Conservation (phyloP, 2,329 filamentous ascomycete species). For the Chaetoscypha palmicola region DNA sequence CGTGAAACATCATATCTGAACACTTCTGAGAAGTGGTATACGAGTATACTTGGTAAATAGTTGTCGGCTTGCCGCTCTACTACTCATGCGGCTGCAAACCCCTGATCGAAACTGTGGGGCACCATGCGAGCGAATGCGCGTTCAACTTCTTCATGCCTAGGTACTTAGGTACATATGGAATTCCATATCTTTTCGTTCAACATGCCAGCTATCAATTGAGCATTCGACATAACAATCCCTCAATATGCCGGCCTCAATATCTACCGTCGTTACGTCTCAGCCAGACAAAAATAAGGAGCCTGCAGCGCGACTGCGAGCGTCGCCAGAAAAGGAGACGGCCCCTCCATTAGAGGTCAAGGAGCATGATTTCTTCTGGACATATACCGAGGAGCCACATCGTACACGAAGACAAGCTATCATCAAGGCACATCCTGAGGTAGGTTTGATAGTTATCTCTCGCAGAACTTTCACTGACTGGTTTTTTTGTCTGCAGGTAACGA, state of each 20-base stretch:
- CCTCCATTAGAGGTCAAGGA: constrained; percentile 25
- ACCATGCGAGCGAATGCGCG: no score
- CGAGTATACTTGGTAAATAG: no score
- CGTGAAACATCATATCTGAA: no score
- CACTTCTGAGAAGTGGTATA: no score
- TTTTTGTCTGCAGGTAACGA: constrained; percentile 63
- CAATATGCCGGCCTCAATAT: constrained; percentile 21
- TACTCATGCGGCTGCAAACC: no score
- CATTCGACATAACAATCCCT: constrained; percentile 11
- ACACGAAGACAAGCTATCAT: constrained; percentile 90
- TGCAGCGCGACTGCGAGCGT: constrained; percentile 9
- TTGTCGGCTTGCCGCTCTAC: no score
- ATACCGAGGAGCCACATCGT: constrained; percentile 94
- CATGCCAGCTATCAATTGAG: no score
- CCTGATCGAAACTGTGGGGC: no score
- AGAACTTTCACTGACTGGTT: not conserved
- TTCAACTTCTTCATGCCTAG: no score
- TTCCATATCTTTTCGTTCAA: no score
- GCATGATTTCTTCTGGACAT: constrained; percentile 86
- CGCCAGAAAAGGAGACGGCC: constrained; percentile 10
- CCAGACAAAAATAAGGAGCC: constrained; percentile 7
- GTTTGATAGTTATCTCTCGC: no score
- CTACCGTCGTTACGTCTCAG: constrained; percentile 18
- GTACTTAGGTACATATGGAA: no score
- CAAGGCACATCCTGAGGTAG: constrained; percentile 95